A percentile compares a stretch with the other conserved stretches of the same genome.
phyloP scores from a whole-genome alignment of 495 filamentous ascomycete species.

The Penicillium coprophilum region DNA sequence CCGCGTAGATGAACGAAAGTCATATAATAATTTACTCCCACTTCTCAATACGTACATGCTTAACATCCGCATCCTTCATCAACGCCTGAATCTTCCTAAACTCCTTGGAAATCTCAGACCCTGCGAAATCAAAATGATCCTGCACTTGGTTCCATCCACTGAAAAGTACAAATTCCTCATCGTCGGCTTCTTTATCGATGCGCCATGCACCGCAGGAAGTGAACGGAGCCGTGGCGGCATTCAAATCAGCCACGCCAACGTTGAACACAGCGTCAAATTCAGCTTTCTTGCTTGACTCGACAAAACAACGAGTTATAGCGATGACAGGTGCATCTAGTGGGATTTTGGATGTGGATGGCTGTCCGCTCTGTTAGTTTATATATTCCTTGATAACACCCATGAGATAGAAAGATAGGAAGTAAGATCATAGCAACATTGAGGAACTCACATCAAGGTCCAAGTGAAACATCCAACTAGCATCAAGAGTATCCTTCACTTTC shows the following conservation, averaged over 20 bases:
- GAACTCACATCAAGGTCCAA: conserved; percentile 31
- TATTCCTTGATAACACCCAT: background rate
- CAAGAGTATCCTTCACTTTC: conserved; percentile 40
- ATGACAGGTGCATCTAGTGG: conserved; percentile 44
- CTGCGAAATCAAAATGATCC: conserved; percentile 41
- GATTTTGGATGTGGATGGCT: conserved; percentile 18
- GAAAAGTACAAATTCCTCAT: conserved; percentile 11
- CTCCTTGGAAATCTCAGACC: conserved; percentile 35
- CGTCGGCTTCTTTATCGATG: background rate
- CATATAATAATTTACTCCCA: conserved; percentile 17
- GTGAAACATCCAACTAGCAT: conserved; percentile 43
- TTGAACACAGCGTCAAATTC: conserved; percentile 39
- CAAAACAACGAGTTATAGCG: conserved; percentile 43
- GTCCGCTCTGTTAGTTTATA: background rate
- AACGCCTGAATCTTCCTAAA: conserved; percentile 34
- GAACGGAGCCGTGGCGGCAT: conserved; percentile 31
- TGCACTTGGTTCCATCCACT: background rate
- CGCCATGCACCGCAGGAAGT: conserved; percentile 5
- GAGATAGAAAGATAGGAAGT: background rate
- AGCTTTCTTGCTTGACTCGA: conserved; percentile 40
- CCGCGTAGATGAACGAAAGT: background rate
- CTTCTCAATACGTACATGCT: conserved; percentile 34
- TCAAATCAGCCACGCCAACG: conserved; percentile 31
- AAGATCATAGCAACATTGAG: background rate
- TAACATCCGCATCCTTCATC: conserved; percentile 41